Conservation (phyloP, 352 stramenopile genomes). For the Phytophthora podocarpi region DNA sequence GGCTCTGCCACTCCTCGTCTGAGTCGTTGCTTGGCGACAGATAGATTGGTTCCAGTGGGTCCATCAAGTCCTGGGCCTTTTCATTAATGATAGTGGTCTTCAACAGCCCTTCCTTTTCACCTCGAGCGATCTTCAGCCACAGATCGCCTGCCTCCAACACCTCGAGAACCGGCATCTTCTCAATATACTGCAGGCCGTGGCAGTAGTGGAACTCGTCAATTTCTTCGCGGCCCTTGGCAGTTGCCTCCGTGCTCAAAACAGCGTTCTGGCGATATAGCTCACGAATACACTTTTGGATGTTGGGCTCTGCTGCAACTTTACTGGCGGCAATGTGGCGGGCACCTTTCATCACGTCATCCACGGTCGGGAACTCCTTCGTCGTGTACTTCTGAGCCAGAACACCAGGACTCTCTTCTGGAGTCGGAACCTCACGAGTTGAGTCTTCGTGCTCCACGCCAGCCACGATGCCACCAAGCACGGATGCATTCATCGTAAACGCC, state of each 20-base stretch:
- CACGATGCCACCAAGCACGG: conserved; percentile 79
- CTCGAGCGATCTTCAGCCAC: conserved; percentile 78
- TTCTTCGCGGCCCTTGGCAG: conserved; percentile 82
- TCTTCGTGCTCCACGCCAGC: conserved; percentile 76
- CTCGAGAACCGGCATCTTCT: conserved; percentile 84
- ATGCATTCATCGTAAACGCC: conserved; percentile 88
- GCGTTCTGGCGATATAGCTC: conserved; percentile 85
- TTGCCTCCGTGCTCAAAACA: conserved; percentile 77
- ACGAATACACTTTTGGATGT: conserved; percentile 84
- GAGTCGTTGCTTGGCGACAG: conserved; percentile 52
- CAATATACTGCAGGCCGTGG: conserved; percentile 87
- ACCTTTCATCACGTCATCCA: conserved; percentile 89
- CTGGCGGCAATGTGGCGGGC: conserved; percentile 88
- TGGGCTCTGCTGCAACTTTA: conserved; percentile 84
- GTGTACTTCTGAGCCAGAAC: conserved; percentile 78
- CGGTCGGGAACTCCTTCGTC: conserved; percentile 83
- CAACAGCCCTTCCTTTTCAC: conserved; percentile 86
- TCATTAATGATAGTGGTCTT: conserved; percentile 81
- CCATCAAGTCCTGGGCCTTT: conserved; percentile 81
- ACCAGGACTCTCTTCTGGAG: conserved; percentile 73
- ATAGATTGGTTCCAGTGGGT: conserved; percentile 81
- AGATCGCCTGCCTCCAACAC: conserved; percentile 75
- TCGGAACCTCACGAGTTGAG: conserved; percentile 67
- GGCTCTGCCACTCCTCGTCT: conserved; percentile 87
- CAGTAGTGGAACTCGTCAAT: conserved; percentile 91